Percentiles rank a stretch among this genome's conserved stretches.
These are phyloP conservation scores for Zygotorulaspora chibaensis DNA, from an alignment of 805 yeast genomes.

Conservation along the genomic window DNA sequence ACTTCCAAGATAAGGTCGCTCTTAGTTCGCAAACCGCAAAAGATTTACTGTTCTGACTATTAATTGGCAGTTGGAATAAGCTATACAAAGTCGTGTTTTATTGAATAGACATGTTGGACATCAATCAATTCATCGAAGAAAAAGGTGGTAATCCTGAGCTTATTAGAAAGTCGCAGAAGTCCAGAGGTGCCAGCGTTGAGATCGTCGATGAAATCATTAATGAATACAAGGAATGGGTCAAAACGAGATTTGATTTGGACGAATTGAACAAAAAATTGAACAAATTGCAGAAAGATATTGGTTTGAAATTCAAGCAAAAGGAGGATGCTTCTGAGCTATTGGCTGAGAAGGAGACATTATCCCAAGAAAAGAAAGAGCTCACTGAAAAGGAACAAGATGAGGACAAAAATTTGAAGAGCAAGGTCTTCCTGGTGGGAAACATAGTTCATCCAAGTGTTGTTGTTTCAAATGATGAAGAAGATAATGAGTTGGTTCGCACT, in stretches of 20 bases:
- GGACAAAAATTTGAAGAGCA: slow-evolving; percentile 66
- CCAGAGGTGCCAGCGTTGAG: slow-evolving; percentile 93
- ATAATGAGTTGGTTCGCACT: slow-evolving; percentile 79
- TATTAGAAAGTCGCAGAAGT: slow-evolving; percentile 83
- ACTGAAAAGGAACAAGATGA: slow-evolving; percentile 70
- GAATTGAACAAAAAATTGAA: slow-evolving; percentile 84
- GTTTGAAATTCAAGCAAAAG: slow-evolving; percentile 86
- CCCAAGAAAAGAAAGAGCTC: slow-evolving; percentile 62
- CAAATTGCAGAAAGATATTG: slow-evolving; percentile 89
- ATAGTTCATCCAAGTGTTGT: slow-evolving; percentile 90
- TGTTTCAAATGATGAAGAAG: slow-evolving; percentile 80
- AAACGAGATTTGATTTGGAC: slow-evolving; percentile 83
- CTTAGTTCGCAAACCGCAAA: no score
- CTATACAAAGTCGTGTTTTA: no score
- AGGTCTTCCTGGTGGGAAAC: slow-evolving; percentile 90
- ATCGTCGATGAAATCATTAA: slow-evolving; percentile 90
- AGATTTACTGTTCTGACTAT: no score
- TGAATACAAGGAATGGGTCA: slow-evolving; percentile 91
- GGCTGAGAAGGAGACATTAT: slow-evolving; percentile 72
- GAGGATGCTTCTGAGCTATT: slow-evolving; percentile 87
- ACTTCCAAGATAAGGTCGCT: background rate
- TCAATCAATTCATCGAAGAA: slow-evolving; percentile 85
- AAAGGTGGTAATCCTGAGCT: slow-evolving; percentile 95
- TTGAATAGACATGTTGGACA: slow-evolving; percentile 71
- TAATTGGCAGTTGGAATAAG: no score